Base-by-base conservation (phyloP, 2,329 filamentous ascomycete genomes). In the Trichoderma sp. region DNA sequence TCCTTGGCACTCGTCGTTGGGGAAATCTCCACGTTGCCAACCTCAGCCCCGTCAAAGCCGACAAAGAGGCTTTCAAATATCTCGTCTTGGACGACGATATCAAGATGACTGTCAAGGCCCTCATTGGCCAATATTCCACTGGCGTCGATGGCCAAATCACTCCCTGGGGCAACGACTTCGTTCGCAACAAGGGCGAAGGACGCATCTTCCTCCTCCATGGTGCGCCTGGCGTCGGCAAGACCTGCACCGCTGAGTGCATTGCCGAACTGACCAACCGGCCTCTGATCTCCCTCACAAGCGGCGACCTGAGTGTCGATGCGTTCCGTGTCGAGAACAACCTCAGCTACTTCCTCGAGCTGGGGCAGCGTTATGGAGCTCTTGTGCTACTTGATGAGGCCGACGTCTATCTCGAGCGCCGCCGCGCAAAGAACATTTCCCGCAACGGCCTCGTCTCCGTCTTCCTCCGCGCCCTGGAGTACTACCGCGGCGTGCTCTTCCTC, bases 381-480 rank as follows among this genome's bases (percentile, higher is more conserved):
- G 81, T 88, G 7, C 80, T 89, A 3, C 80, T 89, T 5, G 87
- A 89, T 74, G 87, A 89, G 75, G 86, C 86, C 3, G 87, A 89
- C 68, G 85, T 88, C 21, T 89, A 87, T 76, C 83, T 89, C 10
- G 85, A 88, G 75, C 77, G 82, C 64, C 85, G 87, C 2, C 77
- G 77, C 2, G 74, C 79, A 27, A 76, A 73, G 33, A 82, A 85
- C 72, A 80, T 85, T 59, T 76, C 75, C 27, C 82, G 83, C 69
- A 85, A 86, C 74, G 82, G 81, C 0, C 77, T 86, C 13, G 83
- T 85, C 31, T 83, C 81, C 19, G 77, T 84, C 68, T 85, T 85
- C 76, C 76, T 86, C 29, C 81, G 83, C n/a, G 82, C 82, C 0
- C 79, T 86, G 66, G 84, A 86, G 76, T 85, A 85, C 75, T 85